Conservation (phyloP, 768 basidiomycete species). For the Gymnopilus dilepis region DNA sequence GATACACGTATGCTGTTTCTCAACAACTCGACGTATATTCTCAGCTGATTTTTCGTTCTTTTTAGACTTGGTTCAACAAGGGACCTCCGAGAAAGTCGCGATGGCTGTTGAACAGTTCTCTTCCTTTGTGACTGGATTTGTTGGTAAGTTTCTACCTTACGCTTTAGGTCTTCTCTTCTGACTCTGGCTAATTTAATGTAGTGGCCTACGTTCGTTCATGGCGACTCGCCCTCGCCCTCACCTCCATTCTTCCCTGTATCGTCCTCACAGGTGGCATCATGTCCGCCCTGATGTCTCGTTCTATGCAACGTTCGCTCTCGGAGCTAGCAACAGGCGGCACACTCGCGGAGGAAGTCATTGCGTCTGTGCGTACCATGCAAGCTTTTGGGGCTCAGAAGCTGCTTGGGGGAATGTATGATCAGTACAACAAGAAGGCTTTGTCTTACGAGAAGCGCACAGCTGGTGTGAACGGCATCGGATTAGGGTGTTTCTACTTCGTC, state of each 20-base stretch:
- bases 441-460: conserved; percentile 59
- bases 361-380: conserved; percentile 84
- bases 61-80: conserved; percentile 87
- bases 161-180: too few relatives aligned
- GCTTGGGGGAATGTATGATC: conserved; percentile 69
- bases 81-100: conserved; percentile 87
- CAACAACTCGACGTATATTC: not conserved
- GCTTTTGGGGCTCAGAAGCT: conserved; percentile 83
- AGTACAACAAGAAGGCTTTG: conserved; percentile 55
- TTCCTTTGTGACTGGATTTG: conserved; percentile 80
- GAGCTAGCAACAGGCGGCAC: conserved; percentile 80
- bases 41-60: not conserved
- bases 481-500: conserved; percentile 80
- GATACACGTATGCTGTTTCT: conserved; percentile 65
- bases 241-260: conserved; percentile 84
- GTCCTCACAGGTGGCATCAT: conserved; percentile 69
- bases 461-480: conserved; percentile 56
- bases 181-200: not conserved
- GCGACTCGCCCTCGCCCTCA: conserved; percentile 82
- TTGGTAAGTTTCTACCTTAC: conserved; percentile 24
- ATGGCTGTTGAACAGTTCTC: conserved; percentile 62
- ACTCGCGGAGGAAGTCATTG: conserved; percentile 90
- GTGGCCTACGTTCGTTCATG: conserved; percentile 70
- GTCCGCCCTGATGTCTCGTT: conserved; percentile 39
- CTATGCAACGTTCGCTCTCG: conserved; percentile 50